Base-by-base conservation (phyloP, 805 yeast species). In the Ogataea ganodermae region DNA sequence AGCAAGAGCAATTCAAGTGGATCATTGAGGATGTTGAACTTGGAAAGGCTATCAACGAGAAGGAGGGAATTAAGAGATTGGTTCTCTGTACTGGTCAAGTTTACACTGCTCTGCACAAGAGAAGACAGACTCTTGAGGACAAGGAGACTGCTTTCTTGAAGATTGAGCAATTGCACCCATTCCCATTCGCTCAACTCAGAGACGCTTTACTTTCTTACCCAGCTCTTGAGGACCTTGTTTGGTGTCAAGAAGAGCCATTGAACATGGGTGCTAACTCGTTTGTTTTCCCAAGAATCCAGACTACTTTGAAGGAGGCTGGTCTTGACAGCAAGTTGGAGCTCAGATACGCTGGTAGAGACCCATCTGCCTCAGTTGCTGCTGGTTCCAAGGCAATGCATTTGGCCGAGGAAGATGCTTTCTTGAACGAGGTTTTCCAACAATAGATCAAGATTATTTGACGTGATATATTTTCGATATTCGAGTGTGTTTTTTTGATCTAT, bases 161-260 rank as follows among this genome's bases (percentile, higher is more conserved):
- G 73, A 64, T 94, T 61, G 99, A 94, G 74, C 98, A 94, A 77
- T 67, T 91, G 63, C 97, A 94, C 67, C 99, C 99, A 71, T 94
- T 94, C 97, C 99, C 99, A 72, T 94, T 76, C 73, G 91, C 94
- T 47, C 97, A 89, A 75, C 73, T 94, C 61, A 85, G 89, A 66
- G 97, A 92, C 59, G 74, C 89, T 22, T 73, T 94, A 61, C 76
- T 86, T 72, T 68, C 82, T 40, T 94, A 86, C 77, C 89, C 95
- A 63, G 83, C 82, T 68, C 67, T 85, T 53, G 84, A 86, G 69
- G 99, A 94, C 68, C 74, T 94, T 58, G 95, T 91, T 40, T 94
- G 91, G 92, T 86, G 95, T 73, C 99, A 94, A 77, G 99, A 94
- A 75, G 99, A 94, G 79, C 98, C 98, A 62, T 78, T 94, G 73